Evolutionary conservation across 1,284 basidiomycete genomes (phyloP), one percentile per base, ranked within the genome.

Genomic region (Fomitopsis schrenkii): DNA sequence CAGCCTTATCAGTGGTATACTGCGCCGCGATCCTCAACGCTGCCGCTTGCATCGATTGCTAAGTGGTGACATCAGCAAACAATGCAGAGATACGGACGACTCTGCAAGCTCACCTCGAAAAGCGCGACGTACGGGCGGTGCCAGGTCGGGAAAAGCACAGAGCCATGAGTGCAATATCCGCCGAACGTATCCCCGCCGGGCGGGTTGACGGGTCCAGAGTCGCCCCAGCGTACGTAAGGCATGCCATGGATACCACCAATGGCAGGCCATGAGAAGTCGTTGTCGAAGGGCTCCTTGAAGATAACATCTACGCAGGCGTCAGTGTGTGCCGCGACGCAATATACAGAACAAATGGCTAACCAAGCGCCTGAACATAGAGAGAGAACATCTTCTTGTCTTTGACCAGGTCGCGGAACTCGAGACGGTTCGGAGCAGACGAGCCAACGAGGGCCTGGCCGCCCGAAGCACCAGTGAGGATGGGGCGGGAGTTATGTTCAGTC

Each of bases 51-150:
- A 83, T 48, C 3, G 75, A 71, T 82, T 83, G 81, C 81, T 83
- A 58, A 8, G 12, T 57, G 54, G 36, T 5, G 30, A 58, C 10
- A 33, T 22, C 42, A 63, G 38, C 15, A 9, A 54, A 38, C 33
- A 48, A 45, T 3, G 30, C 15, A n/a, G 17, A 7, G 3, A 6
- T 40, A 22, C 22, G 26, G n/a, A 35, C 5, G n/a, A 4, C n/a
- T 53, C 22, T 14, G 15, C 40, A 44, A 22, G 44, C 72, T n/a
- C 61, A 83, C 83, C 75, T 84, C 82, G 58, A 75, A 77, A 0
- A 83, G 68, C n/a, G 75, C 68, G n/a, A 83, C 68, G 61, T 83
- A 83, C 0, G 81, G 80, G 52, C 82, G 72, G 64, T 83, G 82
- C 78, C 79, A 84, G 3, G 80, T 81, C 3, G 83, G 82, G 74